These are phyloP conservation scores for Echites panduratus DNA, from an alignment of 257 asterid species.

Conservation along the genomic window DNA sequence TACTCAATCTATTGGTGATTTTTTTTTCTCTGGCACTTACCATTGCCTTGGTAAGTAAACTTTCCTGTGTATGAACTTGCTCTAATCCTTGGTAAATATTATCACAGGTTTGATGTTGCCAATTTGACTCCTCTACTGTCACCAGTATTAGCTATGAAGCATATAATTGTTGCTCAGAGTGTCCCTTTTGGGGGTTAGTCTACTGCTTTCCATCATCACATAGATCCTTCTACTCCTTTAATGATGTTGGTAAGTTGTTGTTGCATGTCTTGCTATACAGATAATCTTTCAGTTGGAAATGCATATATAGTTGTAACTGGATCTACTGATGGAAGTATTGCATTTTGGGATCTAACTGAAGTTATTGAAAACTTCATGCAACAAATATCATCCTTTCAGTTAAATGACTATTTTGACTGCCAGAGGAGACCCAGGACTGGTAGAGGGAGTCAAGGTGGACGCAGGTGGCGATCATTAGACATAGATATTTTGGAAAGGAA, in stretches of 20 bases:
- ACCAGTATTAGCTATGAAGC: slow-evolving; percentile 82
- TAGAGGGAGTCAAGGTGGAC: slow-evolving; percentile 98
- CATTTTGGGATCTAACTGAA: slow-evolving; percentile 82
- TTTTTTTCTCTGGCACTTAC: neutral
- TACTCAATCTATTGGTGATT: neutral
- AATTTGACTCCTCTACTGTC: slow-evolving; percentile 48
- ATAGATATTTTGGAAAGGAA: slow-evolving; percentile 37
- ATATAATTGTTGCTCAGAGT: slow-evolving; percentile 52
- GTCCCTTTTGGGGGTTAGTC: slow-evolving; percentile 50
- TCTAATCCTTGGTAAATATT: slow-evolving; percentile 14
- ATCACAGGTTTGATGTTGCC: slow-evolving; percentile 90
- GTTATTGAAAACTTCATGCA: slow-evolving; percentile 67
- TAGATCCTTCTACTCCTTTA: slow-evolving; percentile 7
- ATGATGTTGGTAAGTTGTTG: slow-evolving; percentile 14
- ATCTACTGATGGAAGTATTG: slow-evolving; percentile 87
- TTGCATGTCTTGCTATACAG: slow-evolving; percentile 29
- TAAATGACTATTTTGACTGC: slow-evolving; percentile 48
- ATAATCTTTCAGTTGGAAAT: slow-evolving; percentile 31
- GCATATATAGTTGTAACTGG: slow-evolving; percentile 70
- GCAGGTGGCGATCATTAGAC: slow-evolving; percentile 62
- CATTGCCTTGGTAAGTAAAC: neutral
- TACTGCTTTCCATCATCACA: neutral
- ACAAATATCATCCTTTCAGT: slow-evolving; percentile 43
- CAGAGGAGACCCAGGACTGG: slow-evolving; percentile 93
- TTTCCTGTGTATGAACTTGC: slow-evolving; percentile 10